phyloP scores from a whole-genome alignment of 2,329 filamentous ascomycete species.

The Ophiognomonia clavigignenti-juglandacearum region DNA sequence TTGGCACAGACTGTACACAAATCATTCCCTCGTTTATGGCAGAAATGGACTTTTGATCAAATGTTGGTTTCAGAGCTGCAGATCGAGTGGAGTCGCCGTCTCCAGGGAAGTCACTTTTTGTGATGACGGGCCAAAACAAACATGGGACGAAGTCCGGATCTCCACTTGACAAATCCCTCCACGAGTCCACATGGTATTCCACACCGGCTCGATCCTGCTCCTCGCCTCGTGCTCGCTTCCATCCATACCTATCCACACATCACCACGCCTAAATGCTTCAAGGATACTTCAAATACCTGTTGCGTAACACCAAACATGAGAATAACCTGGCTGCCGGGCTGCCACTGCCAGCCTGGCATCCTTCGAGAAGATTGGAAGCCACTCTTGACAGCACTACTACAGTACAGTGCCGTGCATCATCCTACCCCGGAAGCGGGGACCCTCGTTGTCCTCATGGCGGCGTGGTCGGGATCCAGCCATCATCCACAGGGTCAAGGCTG shows the following conservation, averaged over 20 bases:
- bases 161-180: neutral
- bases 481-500: neutral
- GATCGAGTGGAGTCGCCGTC: neutral
- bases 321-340: neutral
- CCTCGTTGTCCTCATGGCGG: too few relatives aligned
- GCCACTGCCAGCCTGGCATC: too few relatives aligned
- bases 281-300: neutral
- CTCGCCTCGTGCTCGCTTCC: constrained; percentile 5
- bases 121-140: constrained; percentile 1
- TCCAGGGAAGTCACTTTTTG: neutral
- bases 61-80: constrained; percentile 9
- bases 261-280: neutral
- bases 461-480: too few relatives aligned
- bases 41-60: neutral
- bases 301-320: neutral
- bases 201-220: constrained; percentile 1
- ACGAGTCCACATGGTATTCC: too few relatives aligned
- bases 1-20: too few relatives aligned
- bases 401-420: too few relatives aligned
- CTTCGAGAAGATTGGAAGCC: neutral
- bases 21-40: neutral
- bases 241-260: neutral
- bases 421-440: too few relatives aligned
- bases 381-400: too few relatives aligned
- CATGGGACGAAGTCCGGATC: neutral